Conservation (phyloP, 495 filamentous ascomycete genomes). For the Geoglossum glabrum region DNA sequence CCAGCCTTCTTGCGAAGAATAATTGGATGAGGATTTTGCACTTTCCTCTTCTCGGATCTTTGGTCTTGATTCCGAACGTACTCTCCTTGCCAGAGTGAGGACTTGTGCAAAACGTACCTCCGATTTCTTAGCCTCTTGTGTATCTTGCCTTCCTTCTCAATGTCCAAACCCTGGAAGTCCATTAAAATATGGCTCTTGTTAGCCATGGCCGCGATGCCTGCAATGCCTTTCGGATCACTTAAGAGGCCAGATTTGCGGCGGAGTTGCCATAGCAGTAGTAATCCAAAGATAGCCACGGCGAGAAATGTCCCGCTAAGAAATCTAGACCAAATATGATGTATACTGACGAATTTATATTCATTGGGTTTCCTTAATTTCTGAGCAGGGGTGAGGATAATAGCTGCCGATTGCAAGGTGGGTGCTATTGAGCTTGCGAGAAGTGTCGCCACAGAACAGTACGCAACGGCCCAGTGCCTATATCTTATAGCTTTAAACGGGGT, state of each 20-base stretch:
- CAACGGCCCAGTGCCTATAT: slow-evolving; percentile 44
- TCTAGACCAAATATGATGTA: slow-evolving; percentile 39
- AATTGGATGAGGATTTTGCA: slow-evolving; percentile 41
- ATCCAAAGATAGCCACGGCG: slow-evolving; percentile 33
- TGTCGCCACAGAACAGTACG: slow-evolving; percentile 37
- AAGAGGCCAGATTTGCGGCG: slow-evolving; percentile 42
- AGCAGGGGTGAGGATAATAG: slow-evolving; percentile 29
- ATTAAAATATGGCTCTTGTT: slow-evolving; percentile 48
- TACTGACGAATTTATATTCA: slow-evolving; percentile 24
- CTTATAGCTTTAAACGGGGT: slow-evolving; percentile 38
- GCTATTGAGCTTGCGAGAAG: slow-evolving; percentile 41
- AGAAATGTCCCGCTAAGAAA: slow-evolving; percentile 30
- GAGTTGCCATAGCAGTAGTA: slow-evolving; percentile 32
- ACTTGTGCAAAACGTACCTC: slow-evolving; percentile 49
- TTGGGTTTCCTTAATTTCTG: slow-evolving; percentile 9
- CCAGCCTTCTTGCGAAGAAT: slow-evolving; percentile 40
- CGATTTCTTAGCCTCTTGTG: slow-evolving; percentile 40
- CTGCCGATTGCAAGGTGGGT: slow-evolving; percentile 39
- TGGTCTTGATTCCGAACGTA: slow-evolving; percentile 20
- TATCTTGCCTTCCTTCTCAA: slow-evolving; percentile 39
- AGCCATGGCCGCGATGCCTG: slow-evolving; percentile 55
- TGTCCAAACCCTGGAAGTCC: slow-evolving; percentile 55
- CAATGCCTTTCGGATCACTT: slow-evolving; percentile 51
- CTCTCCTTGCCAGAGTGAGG: slow-evolving; percentile 37
- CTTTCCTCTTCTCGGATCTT: slow-evolving; percentile 16